phyloP scores from a whole-genome alignment of 768 basidiomycete species.

The Tricholomella constricta region DNA sequence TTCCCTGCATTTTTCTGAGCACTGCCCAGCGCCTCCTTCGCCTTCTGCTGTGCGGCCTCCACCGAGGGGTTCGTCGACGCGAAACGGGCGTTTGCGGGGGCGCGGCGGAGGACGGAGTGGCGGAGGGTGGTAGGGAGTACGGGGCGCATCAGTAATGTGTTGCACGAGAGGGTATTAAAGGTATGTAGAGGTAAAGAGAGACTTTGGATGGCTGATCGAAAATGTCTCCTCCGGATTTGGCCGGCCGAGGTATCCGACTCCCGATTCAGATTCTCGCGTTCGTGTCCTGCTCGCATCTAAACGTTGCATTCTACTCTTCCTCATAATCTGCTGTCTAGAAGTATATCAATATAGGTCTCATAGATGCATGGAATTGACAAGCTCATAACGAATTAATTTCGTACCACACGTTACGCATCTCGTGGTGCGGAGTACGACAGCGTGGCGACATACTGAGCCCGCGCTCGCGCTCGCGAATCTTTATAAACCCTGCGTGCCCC shows the following conservation, averaged over 20 bases:
- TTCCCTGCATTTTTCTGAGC: constrained; percentile 61
- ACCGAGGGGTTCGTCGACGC: constrained; percentile 43
- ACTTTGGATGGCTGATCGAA: constrained; percentile 10
- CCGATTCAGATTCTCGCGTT: neutral
- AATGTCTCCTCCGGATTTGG: constrained; percentile 20
- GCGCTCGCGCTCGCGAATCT: neutral
- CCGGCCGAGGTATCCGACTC: constrained; percentile 10
- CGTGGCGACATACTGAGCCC: neutral
- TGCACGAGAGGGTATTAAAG: constrained; percentile 2
- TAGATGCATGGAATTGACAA: too few relatives aligned
- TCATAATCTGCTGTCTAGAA: too few relatives aligned
- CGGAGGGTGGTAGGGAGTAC: constrained; percentile 27
- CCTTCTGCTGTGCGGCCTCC: constrained; percentile 65
- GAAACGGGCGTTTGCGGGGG: constrained; percentile 23
- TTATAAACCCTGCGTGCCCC: neutral
- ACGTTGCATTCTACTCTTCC: too few relatives aligned
- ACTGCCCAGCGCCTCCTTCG: constrained; percentile 62
- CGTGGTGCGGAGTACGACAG: neutral
- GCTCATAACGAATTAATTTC: too few relatives aligned
- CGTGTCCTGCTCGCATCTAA: too few relatives aligned
- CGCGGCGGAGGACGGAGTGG: constrained; percentile 29
- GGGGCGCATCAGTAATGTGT: constrained; percentile 24
- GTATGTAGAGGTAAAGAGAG: constrained; percentile 6
- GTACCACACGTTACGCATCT: too few relatives aligned
- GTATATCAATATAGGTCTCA: too few relatives aligned